Evolutionary conservation across 768 basidiomycete species (phyloP), one percentile per base, ranked within the genome.

Genomic region (Mycena vitilis): DNA sequence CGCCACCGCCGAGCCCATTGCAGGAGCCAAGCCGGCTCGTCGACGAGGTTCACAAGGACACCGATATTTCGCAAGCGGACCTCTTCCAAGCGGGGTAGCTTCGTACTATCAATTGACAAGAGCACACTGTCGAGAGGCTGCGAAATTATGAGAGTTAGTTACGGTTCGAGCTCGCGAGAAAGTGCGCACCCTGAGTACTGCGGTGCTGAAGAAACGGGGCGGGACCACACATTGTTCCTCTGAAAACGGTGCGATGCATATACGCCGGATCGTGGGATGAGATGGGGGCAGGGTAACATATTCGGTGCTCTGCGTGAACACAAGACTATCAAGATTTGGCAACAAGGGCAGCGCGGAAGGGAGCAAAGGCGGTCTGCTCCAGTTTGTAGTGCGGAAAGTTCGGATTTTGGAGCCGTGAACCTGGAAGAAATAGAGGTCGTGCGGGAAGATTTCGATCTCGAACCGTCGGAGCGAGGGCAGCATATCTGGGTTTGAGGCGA

Each of bases 351-450:
- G 79, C 15, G 80, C 78, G 20, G 73, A 73, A 2, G 83, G 74
- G 20, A 85, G 78, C 10, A 76, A 76, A 6, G 76, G 65, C 34
- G 73, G 73, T 0, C 69, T 69, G 13, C 72, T 76, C 73, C 75
- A 75, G 7, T 79, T 74, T 34, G 72, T 80, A 66, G 82, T 83
- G 58, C 83, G 79, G 51, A 86, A 78, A 36, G 73, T 73, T 23
- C 77, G 78, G 45, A 86, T 78, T 73, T 85, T 85, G 54, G 70
- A 68, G 5, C 85, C 85, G 47, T 86, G 83, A 0, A 78, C 76
- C 22, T 67, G 60, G 70, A 86, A 75, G 66, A 86, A 86, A 6
- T 61, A 51, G 49, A 78, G 74, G 6, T 57, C 30, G 5, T 77
- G 75, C 38, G 77, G 83, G 38, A 85, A 82, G 2, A 82, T 76